phyloP scores from a whole-genome alignment of 2,329 filamentous ascomycete genomes.

The Colletotrichum karsti region DNA sequence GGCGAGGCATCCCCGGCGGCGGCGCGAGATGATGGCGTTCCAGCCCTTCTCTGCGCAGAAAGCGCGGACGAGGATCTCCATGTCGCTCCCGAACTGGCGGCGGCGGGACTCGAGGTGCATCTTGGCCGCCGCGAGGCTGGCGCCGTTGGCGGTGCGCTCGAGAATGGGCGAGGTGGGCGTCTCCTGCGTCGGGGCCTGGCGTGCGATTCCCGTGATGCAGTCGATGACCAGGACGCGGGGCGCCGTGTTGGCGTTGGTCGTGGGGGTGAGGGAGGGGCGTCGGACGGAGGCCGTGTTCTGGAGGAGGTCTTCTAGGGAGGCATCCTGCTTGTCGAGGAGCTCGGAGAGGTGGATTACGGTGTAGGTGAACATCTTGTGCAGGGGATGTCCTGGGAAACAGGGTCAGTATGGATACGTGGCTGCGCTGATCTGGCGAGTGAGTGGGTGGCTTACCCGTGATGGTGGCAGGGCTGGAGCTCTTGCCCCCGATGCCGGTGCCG shows the following conservation, averaged over 20 bases:
- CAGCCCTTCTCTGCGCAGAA: slow-evolving; percentile 78
- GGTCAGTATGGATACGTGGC: slow-evolving; percentile 3
- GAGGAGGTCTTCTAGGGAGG: slow-evolving; percentile 57
- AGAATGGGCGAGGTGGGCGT: slow-evolving; percentile 59
- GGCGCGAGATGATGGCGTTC: slow-evolving; percentile 76
- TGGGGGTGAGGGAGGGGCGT: slow-evolving; percentile 40
- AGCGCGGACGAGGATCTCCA: slow-evolving; percentile 76
- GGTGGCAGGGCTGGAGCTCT: slow-evolving; percentile 55
- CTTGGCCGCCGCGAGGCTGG: slow-evolving; percentile 53
- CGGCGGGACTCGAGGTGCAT: slow-evolving; percentile 66
- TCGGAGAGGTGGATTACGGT: slow-evolving; percentile 67
- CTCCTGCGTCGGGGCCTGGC: slow-evolving; percentile 50
- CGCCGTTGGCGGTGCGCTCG: slow-evolving; percentile 43
- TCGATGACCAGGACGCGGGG: slow-evolving; percentile 67
- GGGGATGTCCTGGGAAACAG: slow-evolving; percentile 62
- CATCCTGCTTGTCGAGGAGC: slow-evolving; percentile 56
- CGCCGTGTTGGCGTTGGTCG: slow-evolving; percentile 37
- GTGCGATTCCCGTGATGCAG: slow-evolving; percentile 64
- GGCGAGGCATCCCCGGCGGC: slow-evolving; percentile 73
- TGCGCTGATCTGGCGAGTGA: slow-evolving; percentile 31
- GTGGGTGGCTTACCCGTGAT: slow-evolving; percentile 51
- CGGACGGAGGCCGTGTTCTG: slow-evolving; percentile 41
- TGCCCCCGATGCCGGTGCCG: slow-evolving; percentile 51
- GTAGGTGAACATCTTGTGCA: slow-evolving; percentile 71
- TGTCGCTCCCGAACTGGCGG: slow-evolving; percentile 68